phyloP scores from a whole-genome alignment of 2,329 filamentous ascomycete species.

The Penicillium sclerotiorum region DNA sequence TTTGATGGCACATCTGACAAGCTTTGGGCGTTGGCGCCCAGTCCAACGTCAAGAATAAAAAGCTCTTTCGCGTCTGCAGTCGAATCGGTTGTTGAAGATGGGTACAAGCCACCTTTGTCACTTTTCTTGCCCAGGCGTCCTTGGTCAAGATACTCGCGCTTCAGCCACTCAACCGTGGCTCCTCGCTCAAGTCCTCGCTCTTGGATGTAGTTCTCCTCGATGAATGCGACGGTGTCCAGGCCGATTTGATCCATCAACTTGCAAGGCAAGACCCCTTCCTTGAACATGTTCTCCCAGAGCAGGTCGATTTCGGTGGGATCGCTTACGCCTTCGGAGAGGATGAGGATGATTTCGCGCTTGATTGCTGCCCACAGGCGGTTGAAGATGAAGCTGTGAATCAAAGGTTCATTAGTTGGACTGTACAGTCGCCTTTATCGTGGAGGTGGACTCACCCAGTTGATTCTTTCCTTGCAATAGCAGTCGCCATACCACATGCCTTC shows the following conservation, averaged over 20 bases:
- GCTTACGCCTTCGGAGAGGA: slow-evolving; percentile 55
- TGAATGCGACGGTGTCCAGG: slow-evolving; percentile 56
- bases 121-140: slow-evolving; percentile 48
- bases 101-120: slow-evolving; percentile 45
- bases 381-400: slow-evolving; percentile 57
- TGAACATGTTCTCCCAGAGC: slow-evolving; percentile 41
- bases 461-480: slow-evolving; percentile 49
- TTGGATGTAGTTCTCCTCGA: slow-evolving; percentile 57
- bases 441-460: slow-evolving; percentile 45
- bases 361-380: slow-evolving; percentile 61
- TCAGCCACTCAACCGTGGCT: slow-evolving; percentile 49
- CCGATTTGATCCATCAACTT: slow-evolving; percentile 54
- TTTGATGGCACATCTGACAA: neutral
- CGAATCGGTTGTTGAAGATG: slow-evolving; percentile 21
- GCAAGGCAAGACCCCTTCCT: slow-evolving; percentile 32
- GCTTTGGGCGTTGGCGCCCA: slow-evolving; percentile 20
- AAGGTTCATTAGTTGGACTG: no score
- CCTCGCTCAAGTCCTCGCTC: slow-evolving; percentile 46
- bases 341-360: slow-evolving; percentile 54
- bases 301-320: slow-evolving; percentile 52
- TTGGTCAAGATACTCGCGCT: slow-evolving; percentile 48
- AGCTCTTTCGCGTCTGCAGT: slow-evolving; percentile 16
- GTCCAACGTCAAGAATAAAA: slow-evolving; percentile 28
- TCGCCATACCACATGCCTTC: slow-evolving; percentile 45
- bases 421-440: no score